Base-by-base conservation (phyloP, 345 rosid genomes). In the Zanthoxylum bungeanum region DNA sequence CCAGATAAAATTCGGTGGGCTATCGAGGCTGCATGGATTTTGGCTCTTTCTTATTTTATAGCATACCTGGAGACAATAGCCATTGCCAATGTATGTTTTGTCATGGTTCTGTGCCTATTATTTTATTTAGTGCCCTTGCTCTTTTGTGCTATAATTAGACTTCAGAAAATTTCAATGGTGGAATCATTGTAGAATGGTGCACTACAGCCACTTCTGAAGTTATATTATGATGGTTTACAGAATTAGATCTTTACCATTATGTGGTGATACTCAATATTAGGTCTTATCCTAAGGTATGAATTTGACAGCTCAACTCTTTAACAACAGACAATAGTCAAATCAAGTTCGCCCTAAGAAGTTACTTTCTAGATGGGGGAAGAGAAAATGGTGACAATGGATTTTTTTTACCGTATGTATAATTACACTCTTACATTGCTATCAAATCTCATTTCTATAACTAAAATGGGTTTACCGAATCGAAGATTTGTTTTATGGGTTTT, bases 21-120 rank as follows among this genome's bases (percentile, higher is more conserved):
- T 72, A 53, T 76, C 65, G 96, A 95, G 79, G 97, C 86, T 42
- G 93, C 90, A 47, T 95, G 98, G 97, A 82, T 92, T 72, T 83
- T 95, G 80, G 96, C 91, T 44, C 89, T 91, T 72, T 77, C 98
- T 28, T 95, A 95, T 84, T 92, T 95, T 82, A 92, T 92, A 47
- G 99, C 98, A n/a, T 92, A 85, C 80, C 85, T 95, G 60, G 99
- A 95, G 89, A 95, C 99, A 4, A 5, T 92, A 44, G 97, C 99
- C 70, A 89, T 95, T 75, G 82, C 99, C 31, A 95, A 92, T 72
- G 98, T 95, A 85, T 4, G 93, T 82, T 78, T 24, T 72, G 31
- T 60, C 66, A 40, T 34, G 56, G 36, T 82, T 69, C 42, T 36
- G 11, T 44, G 39, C 50, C 34, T 58, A 24, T 25, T 65, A 14